phyloP scores from a whole-genome alignment of 495 filamentous ascomycete species.

The Usnea hakonensis region DNA sequence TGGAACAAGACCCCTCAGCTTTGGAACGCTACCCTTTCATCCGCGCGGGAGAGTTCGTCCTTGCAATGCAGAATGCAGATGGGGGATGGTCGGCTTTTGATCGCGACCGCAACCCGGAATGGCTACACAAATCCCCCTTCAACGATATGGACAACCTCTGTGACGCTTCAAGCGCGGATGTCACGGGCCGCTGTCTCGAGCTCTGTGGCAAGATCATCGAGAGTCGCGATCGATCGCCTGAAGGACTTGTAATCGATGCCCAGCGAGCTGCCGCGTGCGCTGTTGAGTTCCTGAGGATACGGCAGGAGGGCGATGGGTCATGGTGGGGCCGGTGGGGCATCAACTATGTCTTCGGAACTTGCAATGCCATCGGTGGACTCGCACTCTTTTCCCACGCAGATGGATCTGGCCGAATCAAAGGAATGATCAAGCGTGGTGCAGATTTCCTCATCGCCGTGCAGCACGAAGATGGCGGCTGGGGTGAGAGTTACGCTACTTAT shows the following conservation, averaged over 20 bases:
- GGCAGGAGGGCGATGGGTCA: conserved; percentile 26
- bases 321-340: conserved; percentile 35
- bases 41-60: conserved; percentile 30
- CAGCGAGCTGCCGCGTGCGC: conserved; percentile 13
- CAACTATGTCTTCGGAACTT: conserved; percentile 34
- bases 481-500: conserved; percentile 29
- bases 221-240: neutral
- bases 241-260: neutral
- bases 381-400: conserved; percentile 11
- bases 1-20: conserved; percentile 4
- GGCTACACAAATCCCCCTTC: conserved; percentile 37
- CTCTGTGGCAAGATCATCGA: conserved; percentile 28
- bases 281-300: conserved; percentile 13
- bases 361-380: conserved; percentile 29
- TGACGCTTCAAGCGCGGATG: conserved; percentile 32
- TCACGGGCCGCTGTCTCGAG: conserved; percentile 35
- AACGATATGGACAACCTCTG: conserved; percentile 38
- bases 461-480: conserved; percentile 35
- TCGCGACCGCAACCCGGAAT: conserved; percentile 32
- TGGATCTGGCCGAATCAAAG: neutral
- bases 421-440: conserved; percentile 13
- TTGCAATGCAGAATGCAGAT: conserved; percentile 41
- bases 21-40: neutral
- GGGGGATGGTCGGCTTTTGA: conserved; percentile 42
- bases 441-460: conserved; percentile 28